These are phyloP conservation scores for Aspergillus tanneri DNA, from an alignment of 2,329 filamentous ascomycete species.

Conservation along the genomic window DNA sequence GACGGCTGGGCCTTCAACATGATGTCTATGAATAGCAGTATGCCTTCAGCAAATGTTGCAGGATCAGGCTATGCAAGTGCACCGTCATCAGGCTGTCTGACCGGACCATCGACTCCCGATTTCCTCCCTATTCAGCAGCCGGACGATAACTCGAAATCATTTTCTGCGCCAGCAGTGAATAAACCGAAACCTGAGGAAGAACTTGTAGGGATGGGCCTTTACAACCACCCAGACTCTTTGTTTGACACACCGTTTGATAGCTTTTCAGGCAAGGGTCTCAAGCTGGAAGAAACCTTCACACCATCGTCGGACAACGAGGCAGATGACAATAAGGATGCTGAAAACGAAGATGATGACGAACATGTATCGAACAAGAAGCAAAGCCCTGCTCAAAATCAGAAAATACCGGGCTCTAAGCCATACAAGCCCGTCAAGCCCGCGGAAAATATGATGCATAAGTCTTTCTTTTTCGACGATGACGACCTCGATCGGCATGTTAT, in stretches of 20 bases:
- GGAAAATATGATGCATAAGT: conserved; percentile 31
- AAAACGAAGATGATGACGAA: conserved; percentile 40
- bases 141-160: conserved; percentile 25
- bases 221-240: conserved; percentile 66
- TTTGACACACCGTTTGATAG: conserved; percentile 60
- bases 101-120: conserved; percentile 40
- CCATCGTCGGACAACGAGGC: conserved; percentile 62
- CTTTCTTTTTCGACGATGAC: conserved; percentile 37
- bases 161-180: conserved; percentile 49
- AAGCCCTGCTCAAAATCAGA: conserved; percentile 8
- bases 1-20: conserved; percentile 36
- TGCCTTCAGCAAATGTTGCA: conserved; percentile 31
- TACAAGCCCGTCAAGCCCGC: conserved; percentile 25
- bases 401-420: conserved; percentile 12
- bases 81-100: conserved; percentile 35
- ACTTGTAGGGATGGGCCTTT: conserved; percentile 78
- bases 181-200: conserved; percentile 65
- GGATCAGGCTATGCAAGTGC: conserved; percentile 36
- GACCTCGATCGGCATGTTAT: conserved; percentile 25
- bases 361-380: conserved; percentile 6
- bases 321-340: conserved; percentile 60
- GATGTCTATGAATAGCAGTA: conserved; percentile 33
- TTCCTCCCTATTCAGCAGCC: conserved; percentile 39
- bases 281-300: conserved; percentile 72
- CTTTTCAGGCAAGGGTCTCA: conserved; percentile 68